These are phyloP conservation scores for Coffea eugenioides DNA, from an alignment of 257 asterid species.

Conservation along the genomic window DNA sequence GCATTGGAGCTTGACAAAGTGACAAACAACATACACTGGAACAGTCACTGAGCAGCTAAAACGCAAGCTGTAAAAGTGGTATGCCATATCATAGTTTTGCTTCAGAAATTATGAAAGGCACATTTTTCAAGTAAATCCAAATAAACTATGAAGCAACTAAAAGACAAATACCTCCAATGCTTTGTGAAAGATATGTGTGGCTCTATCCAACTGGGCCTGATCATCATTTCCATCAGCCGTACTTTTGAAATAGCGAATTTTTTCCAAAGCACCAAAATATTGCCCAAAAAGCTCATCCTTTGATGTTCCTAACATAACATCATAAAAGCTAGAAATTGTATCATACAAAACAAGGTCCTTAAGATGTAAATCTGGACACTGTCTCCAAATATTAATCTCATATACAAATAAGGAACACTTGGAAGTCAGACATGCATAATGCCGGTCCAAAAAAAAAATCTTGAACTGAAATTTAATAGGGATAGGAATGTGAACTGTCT, in stretches of 20 bases:
- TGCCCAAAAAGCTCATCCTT: slow-evolving; percentile 80
- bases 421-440: not conserved
- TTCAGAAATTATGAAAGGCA: not conserved
- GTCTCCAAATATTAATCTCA: not conserved
- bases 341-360: not conserved
- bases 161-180: slow-evolving; percentile 55
- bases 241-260: slow-evolving; percentile 54
- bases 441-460: not conserved
- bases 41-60: not conserved
- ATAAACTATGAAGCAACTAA: not conserved
- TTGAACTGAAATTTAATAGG: not conserved
- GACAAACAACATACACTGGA: not conserved
- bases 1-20: not conserved
- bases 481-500: not conserved
- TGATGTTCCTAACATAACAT: slow-evolving; percentile 21
- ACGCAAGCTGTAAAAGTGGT: not conserved
- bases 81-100: not conserved
- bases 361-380: not conserved
- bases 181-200: slow-evolving; percentile 50
- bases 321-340: not conserved
- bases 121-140: not conserved
- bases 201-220: slow-evolving; percentile 66
- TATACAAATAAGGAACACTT: not conserved
- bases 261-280: slow-evolving; percentile 72
- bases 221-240: slow-evolving; percentile 74